phyloP scores from a whole-genome alignment of 768 basidiomycete species.

The Trametes maxima region DNA sequence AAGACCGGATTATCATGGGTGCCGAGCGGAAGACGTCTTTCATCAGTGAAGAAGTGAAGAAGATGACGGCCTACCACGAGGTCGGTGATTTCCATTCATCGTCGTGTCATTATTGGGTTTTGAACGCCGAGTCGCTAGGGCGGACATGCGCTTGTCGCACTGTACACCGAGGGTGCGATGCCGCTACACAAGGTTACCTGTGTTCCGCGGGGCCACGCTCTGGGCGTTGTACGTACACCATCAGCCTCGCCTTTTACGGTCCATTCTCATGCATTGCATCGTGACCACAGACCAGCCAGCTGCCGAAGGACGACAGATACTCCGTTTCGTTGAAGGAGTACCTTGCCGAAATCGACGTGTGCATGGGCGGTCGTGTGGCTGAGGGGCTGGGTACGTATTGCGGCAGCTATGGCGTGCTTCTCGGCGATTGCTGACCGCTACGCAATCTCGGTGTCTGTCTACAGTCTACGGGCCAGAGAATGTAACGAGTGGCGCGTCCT shows the following conservation, averaged over 20 bases:
- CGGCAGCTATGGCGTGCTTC: conserved; percentile 8
- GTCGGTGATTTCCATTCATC: conserved; percentile 40
- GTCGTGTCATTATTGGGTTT: background rate
- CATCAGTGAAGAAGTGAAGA: conserved; percentile 83
- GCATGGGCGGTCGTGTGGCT: conserved; percentile 93
- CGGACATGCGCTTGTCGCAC: conserved; percentile 91
- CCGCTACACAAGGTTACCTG: conserved; percentile 98
- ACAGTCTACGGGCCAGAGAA: conserved; percentile 86
- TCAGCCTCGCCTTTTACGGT: background rate
- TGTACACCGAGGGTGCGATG: conserved; percentile 94
- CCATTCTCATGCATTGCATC: background rate
- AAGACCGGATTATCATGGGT: conserved; percentile 97
- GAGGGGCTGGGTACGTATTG: conserved; percentile 76
- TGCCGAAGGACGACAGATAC: conserved; percentile 77
- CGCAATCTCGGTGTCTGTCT: conserved; percentile 23
- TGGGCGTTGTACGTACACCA: conserved; percentile 70
- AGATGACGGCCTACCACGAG: conserved; percentile 96
- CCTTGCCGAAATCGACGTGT: conserved; percentile 84
- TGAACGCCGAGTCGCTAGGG: conserved; percentile 48
- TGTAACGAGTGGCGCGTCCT: conserved; percentile 90
- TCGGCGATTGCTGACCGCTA: conserved; percentile 13
- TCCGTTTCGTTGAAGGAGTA: conserved; percentile 77
- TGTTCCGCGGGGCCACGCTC: conserved; percentile 91
- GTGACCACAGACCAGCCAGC: conserved; percentile 58
- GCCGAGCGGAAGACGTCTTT: conserved; percentile 90